Base-by-base conservation (phyloP, 106 monocot species). In the Allium sativum region DNA sequence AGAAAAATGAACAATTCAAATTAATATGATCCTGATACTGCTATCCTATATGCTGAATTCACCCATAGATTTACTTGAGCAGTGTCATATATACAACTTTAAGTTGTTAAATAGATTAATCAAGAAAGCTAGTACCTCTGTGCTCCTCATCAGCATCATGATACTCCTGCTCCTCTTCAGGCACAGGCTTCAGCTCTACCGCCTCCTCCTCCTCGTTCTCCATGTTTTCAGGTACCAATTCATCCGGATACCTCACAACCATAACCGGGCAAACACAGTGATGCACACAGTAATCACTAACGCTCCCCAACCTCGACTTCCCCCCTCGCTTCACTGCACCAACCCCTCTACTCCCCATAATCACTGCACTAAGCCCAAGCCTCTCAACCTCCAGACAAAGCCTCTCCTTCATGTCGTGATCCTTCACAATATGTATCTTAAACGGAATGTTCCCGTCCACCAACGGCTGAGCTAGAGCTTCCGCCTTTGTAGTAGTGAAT, bases 321-420 rank as follows among this genome's bases (percentile, higher is more conserved):
- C 70, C 65, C 47, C 19, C 53, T 64, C 78, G 74, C 65, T 71
- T 61, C 9, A 68, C 55, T 0, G 78, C 78, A 16, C 82, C 82
- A 18, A 83, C 68, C 11, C 83, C 83, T 43, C 83, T 62, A 44
- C 78, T 78, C 1, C 83, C 83, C 83, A 83, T 83, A 55, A 83
- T 78, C 44, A 83, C 83, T 13, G 83, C 83, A 45, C 78, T 68
- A n/a, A 83, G 68, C 13, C 83, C 83, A 3, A 83, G 69, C 51
- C 83, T 58, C 71, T 83, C 83, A 13, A 83, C 78, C 72, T 83
- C 83, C 11, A 83, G 62, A 56, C 83, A 83, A 12, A 83, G 75
- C 68, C 83, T 78, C 71, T 83, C 83, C 78, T 83, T 83, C 83
- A 83, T 83, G 48, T 83, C 83, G 64, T 83, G 83, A 59, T 83